Evolutionary conservation across 192 early-diverging fungal species (phyloP).

Genomic region (Coemansia sp.): DNA sequence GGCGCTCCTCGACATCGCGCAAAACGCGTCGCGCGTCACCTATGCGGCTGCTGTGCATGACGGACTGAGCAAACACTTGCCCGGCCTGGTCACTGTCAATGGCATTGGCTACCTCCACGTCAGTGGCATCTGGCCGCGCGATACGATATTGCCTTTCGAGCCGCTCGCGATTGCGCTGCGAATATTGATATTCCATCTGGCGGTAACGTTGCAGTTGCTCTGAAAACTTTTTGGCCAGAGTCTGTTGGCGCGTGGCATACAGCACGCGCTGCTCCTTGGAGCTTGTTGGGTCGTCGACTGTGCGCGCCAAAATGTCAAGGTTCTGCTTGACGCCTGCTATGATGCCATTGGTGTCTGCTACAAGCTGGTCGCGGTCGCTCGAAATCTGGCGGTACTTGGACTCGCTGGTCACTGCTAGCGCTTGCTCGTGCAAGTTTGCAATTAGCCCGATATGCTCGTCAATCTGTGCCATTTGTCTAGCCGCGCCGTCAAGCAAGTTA

Average conservation of each 20-base stretch:
- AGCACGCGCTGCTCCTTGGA: conserved; percentile 40
- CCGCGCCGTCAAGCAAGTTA: conserved; percentile 27
- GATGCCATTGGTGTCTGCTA: conserved; percentile 40
- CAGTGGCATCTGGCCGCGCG: conserved; percentile 49
- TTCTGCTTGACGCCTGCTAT: conserved; percentile 43
- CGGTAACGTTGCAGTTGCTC: conserved; percentile 52
- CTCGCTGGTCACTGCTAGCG: conserved; percentile 51
- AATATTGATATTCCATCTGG: conserved; percentile 54
- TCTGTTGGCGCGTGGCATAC: conserved; percentile 43
- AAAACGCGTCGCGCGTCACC: conserved; percentile 49
- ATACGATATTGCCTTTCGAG: conserved; percentile 55
- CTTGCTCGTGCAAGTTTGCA: conserved; percentile 48
- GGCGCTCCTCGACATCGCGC: conserved; percentile 53
- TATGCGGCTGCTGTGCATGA: conserved; percentile 38
- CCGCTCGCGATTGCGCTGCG: conserved; percentile 53
- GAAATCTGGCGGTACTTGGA: conserved; percentile 43
- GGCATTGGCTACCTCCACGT: conserved; percentile 45
- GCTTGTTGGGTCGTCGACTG: conserved; percentile 41
- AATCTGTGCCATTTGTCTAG: conserved; percentile 41
- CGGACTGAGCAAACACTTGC: conserved; percentile 54
- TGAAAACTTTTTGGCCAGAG: conserved; percentile 41
- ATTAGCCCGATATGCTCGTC: conserved; percentile 45
- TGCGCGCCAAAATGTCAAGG: conserved; percentile 41
- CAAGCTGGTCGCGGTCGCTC: conserved; percentile 49
- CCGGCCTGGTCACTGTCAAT: conserved; percentile 53